These are phyloP conservation scores for Gracilaria vermiculophylla DNA, from an alignment of 23 red algal species.

Conservation along the genomic window DNA sequence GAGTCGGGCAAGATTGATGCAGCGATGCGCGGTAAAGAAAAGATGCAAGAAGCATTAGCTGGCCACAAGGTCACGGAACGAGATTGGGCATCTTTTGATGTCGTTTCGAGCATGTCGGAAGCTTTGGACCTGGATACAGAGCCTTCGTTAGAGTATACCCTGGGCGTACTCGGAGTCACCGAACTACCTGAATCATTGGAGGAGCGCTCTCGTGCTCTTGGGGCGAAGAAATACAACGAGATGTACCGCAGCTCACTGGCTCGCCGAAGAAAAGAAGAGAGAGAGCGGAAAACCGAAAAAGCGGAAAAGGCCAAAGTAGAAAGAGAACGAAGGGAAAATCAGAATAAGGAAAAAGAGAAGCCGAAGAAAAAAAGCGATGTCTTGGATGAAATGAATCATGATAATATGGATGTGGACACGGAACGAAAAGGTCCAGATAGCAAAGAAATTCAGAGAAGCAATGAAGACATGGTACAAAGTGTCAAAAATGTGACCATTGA, in stretches of 20 bases:
- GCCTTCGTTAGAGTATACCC: conserved; percentile 39
- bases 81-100: conserved; percentile 35
- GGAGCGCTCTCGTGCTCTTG: conserved; percentile 15
- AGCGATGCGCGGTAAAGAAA: background rate
- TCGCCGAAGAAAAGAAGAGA: conserved; percentile 2
- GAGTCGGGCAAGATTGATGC: conserved; percentile 7
- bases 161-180: conserved; percentile 39
- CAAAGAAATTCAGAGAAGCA: background rate
- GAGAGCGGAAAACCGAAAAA: background rate
- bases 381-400: background rate
- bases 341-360: background rate
- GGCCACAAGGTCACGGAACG: conserved; percentile 1
- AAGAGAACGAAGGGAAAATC: background rate
- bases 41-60: background rate
- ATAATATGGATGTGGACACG: background rate
- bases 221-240: conserved; percentile 5
- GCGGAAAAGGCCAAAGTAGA: background rate
- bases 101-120: conserved; percentile 30
- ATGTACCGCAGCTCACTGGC: background rate
- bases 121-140: conserved; percentile 15
- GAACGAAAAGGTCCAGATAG: background rate
- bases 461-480: background rate
- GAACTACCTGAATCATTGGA: conserved; percentile 7
- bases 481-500: background rate
- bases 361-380: background rate